phyloP scores from a whole-genome alignment of 2,329 filamentous ascomycete species.

The Colletotrichum aenigma region DNA sequence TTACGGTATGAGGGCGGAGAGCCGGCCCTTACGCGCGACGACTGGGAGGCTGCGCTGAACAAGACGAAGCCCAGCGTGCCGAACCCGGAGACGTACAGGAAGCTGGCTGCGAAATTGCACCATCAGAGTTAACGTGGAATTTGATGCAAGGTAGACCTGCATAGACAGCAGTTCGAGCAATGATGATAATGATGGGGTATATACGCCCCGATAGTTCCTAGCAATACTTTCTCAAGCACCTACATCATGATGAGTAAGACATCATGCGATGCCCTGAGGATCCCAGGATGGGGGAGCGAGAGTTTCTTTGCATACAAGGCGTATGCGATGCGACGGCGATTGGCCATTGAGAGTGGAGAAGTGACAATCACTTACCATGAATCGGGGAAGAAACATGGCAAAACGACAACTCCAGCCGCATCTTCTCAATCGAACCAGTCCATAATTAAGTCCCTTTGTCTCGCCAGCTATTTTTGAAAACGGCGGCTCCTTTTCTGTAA shows the following conservation, averaged over 20 bases:
- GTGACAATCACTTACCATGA: slow-evolving; percentile 1
- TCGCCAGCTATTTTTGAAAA: background rate
- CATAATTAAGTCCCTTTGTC: background rate
- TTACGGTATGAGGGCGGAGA: slow-evolving; percentile 27
- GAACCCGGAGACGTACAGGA: slow-evolving; percentile 48
- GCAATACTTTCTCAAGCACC: background rate
- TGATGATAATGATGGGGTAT: background rate
- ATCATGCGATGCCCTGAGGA: background rate
- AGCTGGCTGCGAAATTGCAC: slow-evolving; percentile 34
- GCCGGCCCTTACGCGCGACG: slow-evolving; percentile 38
- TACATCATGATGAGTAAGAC: background rate
- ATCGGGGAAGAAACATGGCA: background rate
- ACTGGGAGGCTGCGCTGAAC: slow-evolving; percentile 58
- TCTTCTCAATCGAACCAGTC: background rate
- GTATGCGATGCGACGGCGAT: background rate
- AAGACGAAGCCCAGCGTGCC: slow-evolving; percentile 56
- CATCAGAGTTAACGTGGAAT: background rate
- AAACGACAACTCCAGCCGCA: background rate
- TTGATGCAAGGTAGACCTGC: background rate
- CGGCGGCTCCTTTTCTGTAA: background rate
- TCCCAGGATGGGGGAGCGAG: background rate
- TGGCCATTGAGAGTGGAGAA: slow-evolving; percentile 13
- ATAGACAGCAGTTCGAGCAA: background rate
- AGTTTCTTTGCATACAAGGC: background rate
- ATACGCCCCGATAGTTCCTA: background rate